Evolutionary conservation across 306 rosid species (phyloP).

Genomic region (Astragalus membranaceus): DNA sequence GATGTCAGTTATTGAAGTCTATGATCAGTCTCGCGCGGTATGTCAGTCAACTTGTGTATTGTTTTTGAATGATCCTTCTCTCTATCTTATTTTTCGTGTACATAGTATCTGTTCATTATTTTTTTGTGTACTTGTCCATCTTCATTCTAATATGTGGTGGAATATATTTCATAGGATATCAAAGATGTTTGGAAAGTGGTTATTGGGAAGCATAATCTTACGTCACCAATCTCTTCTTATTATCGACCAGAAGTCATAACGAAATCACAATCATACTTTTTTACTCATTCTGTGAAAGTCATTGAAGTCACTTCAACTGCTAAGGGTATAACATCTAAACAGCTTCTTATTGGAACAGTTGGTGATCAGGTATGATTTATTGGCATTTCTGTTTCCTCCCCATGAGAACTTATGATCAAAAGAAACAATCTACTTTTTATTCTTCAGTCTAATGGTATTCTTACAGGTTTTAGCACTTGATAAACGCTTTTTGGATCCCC

Average conservation of each 20-base stretch:
- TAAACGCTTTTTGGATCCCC: conserved; percentile 86
- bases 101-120: background rate
- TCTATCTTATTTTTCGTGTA: background rate
- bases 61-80: background rate
- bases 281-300: conserved; percentile 85
- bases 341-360: conserved; percentile 86
- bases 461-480: conserved; percentile 89
- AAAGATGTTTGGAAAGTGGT: conserved; percentile 89
- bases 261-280: conserved; percentile 81
- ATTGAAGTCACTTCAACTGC: conserved; percentile 85
- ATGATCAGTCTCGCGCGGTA: conserved; percentile 97
- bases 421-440: background rate
- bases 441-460: conserved; percentile 11
- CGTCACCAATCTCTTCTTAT: conserved; percentile 78
- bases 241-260: conserved; percentile 77
- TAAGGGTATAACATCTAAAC: conserved; percentile 96
- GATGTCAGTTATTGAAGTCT: conserved; percentile 94
- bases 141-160: conserved; percentile 11
- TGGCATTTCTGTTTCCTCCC: background rate
- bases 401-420: conserved; percentile 4
- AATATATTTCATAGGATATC: conserved; percentile 57
- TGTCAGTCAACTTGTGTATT: conserved; percentile 29
- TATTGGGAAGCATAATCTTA: conserved; percentile 96
- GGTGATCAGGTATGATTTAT: conserved; percentile 76
- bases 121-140: background rate